A percentile compares a stretch with the other conserved stretches of the same genome.
phyloP scores from a whole-genome alignment of 2,329 filamentous ascomycete species.

The Aspergillus cejpii region DNA sequence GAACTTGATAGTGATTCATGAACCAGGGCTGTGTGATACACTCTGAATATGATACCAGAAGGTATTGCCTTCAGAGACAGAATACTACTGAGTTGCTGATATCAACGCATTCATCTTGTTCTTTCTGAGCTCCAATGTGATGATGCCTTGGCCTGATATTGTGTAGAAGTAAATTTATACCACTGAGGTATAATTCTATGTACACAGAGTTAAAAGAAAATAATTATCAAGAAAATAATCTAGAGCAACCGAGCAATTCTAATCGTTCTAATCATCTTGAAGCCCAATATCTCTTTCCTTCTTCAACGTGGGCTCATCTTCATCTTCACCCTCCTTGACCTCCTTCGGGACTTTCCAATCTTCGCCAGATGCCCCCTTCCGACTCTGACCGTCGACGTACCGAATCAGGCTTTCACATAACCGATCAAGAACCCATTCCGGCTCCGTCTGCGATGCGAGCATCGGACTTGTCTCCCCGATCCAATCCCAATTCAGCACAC shows the following conservation, averaged over 20 bases:
- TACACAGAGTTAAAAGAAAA: too few relatives aligned
- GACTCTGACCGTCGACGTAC: constrained; percentile 29
- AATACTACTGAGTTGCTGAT: too few relatives aligned
- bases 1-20: not conserved
- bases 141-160: too few relatives aligned
- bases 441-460: constrained; percentile 55
- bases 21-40: too few relatives aligned
- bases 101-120: too few relatives aligned
- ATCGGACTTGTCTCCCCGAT: constrained; percentile 63
- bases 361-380: constrained; percentile 3
- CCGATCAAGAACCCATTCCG: constrained; percentile 61
- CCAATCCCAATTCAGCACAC: constrained; percentile 64
- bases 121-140: too few relatives aligned
- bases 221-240: too few relatives aligned
- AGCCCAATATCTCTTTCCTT: constrained; percentile 24
- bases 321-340: constrained; percentile 2
- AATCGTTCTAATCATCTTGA: constrained; percentile 7
- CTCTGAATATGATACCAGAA: too few relatives aligned
- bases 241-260: too few relatives aligned
- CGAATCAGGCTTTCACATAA: constrained; percentile 58
- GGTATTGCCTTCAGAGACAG: too few relatives aligned
- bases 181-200: too few relatives aligned
- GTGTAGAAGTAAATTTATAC: too few relatives aligned
- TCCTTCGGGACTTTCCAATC: not conserved
- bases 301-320: constrained; percentile 16